These are phyloP conservation scores for maize (Zea mays) DNA, from an alignment of 176 grass and related monocot species.

Conservation along the genomic window DNA sequence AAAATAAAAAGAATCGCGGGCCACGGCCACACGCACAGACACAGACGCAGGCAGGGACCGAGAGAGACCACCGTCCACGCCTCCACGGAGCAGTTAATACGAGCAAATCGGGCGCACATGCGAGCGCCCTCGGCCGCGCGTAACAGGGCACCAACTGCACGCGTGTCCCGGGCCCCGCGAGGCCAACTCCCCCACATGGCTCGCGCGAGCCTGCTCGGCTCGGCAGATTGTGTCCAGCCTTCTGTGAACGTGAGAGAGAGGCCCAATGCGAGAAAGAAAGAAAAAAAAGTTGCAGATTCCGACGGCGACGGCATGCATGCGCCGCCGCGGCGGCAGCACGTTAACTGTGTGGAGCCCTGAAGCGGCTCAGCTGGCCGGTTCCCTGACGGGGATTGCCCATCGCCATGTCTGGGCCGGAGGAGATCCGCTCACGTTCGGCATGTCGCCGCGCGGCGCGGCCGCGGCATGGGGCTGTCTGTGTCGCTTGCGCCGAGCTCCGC, in stretches of 20 bases:
- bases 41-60: not conserved
- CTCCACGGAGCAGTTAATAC: slow-evolving; percentile 38
- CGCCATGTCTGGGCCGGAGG: slow-evolving; percentile 9
- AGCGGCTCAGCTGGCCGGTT: not conserved
- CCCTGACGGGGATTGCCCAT: not conserved
- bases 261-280: too few species aligned
- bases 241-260: too few species aligned
- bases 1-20: not conserved
- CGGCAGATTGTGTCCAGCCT: not conserved
- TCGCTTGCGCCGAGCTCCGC: not conserved
- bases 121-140: not conserved
- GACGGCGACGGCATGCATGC: not conserved
- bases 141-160: slow-evolving; percentile 30
- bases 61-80: slow-evolving; percentile 2
- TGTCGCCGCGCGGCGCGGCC: not conserved
- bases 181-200: slow-evolving; percentile 47
- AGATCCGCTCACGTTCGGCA: slow-evolving; percentile 3
- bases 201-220: not conserved
- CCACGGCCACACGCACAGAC: slow-evolving; percentile 14
- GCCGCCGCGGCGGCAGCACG: not conserved
- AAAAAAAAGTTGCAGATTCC: not conserved
- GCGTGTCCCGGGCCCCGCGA: not conserved
- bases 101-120: slow-evolving; percentile 52
- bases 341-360: slow-evolving; percentile 8
- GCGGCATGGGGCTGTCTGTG: not conserved